Base-by-base conservation (phyloP, 805 yeast species). In the Candida ortonii region DNA sequence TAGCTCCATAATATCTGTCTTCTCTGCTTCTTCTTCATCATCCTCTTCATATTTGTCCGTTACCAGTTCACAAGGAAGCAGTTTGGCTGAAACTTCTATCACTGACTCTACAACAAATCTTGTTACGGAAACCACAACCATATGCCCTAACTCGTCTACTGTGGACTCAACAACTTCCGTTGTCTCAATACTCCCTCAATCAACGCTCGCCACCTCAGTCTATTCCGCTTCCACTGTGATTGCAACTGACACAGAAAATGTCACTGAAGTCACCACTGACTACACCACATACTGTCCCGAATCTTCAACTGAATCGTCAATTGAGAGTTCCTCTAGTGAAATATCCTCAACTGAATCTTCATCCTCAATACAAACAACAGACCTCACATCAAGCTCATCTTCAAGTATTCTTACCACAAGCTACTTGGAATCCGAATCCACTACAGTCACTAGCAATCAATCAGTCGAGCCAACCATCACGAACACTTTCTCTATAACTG, bases 41-140 rank as follows among this genome's bases (percentile, higher is more conserved):
- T 12, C 29, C 18, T 24, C 33, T n/a, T 30, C 26, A 25, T 30
- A 30, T n/a, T n/a, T 22, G 10, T 22, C 33, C 27, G 16, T 30
- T 21, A 22, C 22, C 21, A 29, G n/a, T n/a, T n/a, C n/a, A n/a
- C n/a, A n/a, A n/a, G n/a, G n/a, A n/a, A n/a, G n/a, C n/a, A n/a
- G n/a, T n/a, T n/a, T n/a, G n/a, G n/a, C 16, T 12, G 26, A 24
- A 24, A 12, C 16, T 12, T 16, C 28, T 9, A 25, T 12, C 19
- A 16, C 16, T 6, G 28, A 25, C 11, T 14, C 28, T 25, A 5
- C 28, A 6, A 6, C 28, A 18, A n/a, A n/a, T n/a, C n/a, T n/a
- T n/a, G n/a, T n/a, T n/a, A n/a, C n/a, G n/a, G n/a, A n/a, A n/a
- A n/a, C n/a, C n/a, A n/a, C n/a, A n/a, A n/a, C n/a, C n/a, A n/a